phyloP scores from a whole-genome alignment of 306 rosid species.

The Crataegus laevigata region DNA sequence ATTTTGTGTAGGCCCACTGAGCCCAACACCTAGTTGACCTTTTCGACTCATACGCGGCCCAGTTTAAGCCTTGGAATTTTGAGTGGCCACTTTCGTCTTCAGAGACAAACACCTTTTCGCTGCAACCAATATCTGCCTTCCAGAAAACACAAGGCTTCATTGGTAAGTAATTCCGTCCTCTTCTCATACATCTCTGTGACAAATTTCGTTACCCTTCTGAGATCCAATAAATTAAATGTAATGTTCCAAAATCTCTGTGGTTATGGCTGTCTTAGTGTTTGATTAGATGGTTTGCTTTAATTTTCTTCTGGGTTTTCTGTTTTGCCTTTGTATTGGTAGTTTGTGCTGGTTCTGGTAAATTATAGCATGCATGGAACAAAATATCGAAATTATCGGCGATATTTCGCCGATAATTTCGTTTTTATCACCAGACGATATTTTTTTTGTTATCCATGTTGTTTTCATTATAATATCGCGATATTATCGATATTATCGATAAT shows the following conservation, averaged over 20 bases:
- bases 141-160: background rate
- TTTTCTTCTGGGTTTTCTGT: background rate
- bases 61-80: background rate
- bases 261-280: background rate
- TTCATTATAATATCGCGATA: too few relatives aligned
- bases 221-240: background rate
- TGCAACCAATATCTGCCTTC: background rate
- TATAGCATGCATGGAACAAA: too few relatives aligned
- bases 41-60: slow-evolving; percentile 1
- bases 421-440: too few relatives aligned
- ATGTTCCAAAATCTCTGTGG: background rate
- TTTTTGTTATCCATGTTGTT: too few relatives aligned
- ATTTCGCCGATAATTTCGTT: too few relatives aligned
- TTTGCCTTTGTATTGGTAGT: background rate
- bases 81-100: background rate
- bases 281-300: background rate
- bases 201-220: background rate
- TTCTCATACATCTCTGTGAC: too few relatives aligned
- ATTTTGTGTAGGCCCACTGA: background rate
- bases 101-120: background rate
- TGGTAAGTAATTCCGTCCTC: background rate
- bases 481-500: too few relatives aligned
- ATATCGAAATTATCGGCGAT: too few relatives aligned
- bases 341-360: background rate
- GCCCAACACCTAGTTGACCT: background rate